Conservation (phyloP, 495 filamentous ascomycete genomes). For the Lindgomyces ingoldianus region DNA sequence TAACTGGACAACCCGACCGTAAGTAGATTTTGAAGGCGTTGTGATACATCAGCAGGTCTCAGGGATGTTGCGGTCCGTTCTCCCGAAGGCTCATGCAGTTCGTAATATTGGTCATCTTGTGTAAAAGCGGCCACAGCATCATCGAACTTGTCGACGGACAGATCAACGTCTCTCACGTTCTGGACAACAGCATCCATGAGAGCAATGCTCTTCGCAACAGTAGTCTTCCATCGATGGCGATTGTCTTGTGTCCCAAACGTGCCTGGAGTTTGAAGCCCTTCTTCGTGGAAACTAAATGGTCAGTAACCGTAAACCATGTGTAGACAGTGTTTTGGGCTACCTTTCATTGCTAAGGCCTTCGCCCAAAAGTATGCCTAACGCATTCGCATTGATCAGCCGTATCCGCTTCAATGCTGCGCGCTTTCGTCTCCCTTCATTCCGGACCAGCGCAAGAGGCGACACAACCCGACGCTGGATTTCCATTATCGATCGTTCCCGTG, state of each 20-base stretch:
- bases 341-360: conserved; percentile 63
- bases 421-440: conserved; percentile 70
- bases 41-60: conserved; percentile 61
- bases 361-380: conserved; percentile 80
- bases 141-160: conserved; percentile 69
- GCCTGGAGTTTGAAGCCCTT: conserved; percentile 48
- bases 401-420: conserved; percentile 64
- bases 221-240: conserved; percentile 67
- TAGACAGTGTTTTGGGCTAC: conserved; percentile 34
- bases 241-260: conserved; percentile 43
- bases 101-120: conserved; percentile 59
- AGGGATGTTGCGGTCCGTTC: conserved; percentile 36
- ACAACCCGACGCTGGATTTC: conserved; percentile 63
- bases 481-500: conserved; percentile 60
- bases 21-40: conserved; percentile 67
- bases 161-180: conserved; percentile 56
- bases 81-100: conserved; percentile 45
- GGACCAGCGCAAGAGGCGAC: conserved; percentile 68
- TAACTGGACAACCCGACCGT: conserved; percentile 62
- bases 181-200: conserved; percentile 79
- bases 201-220: conserved; percentile 68
- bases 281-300: conserved; percentile 39
- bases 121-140: conserved; percentile 66
- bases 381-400: conserved; percentile 78
- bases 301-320: neutral